Base-by-base conservation (phyloP, 768 basidiomycete species). In the Obba rivulosa region DNA sequence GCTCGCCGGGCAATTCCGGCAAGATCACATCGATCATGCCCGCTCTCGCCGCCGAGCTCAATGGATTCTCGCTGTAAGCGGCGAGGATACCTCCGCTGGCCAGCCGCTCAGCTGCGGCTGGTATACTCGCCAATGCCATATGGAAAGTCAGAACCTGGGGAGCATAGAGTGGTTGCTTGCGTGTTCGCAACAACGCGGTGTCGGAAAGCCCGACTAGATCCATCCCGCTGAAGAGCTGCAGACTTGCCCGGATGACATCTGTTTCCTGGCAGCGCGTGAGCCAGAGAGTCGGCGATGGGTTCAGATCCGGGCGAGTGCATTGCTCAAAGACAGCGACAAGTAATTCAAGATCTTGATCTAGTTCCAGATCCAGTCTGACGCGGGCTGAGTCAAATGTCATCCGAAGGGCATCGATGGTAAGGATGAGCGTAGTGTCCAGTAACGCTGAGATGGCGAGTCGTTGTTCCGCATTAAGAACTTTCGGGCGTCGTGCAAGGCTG, bases 111-210 rank as follows among this genome's bases (percentile, higher is more conserved):
- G 93, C 92, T 0, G 89, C 83, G 1, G 79, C 75, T 0, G 84
- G 79, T 45, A 87, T 76, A 50, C 80, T 80, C 14, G 87, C 89
- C 17, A 96, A 68, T 1, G 88, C 80, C 72, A 92, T 85, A 60
- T 95, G 92, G 70, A 96, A 89, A 24, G 85, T 70, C 46, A 96
- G 78, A 48, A 95, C 71, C 57, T 89, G 85, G 0, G 86, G 81
- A 0, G 85, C 74, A 59, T 91, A 91, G 22, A 87, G 66, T 11
- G 87, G 78, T 60, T 79, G 74, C 46, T 82, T 83, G 39, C 79
- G 78, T 1, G 76, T 59, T 18, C 85, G 70, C 16, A 88, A 74
- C 10, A 84, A 66, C 2, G 79, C 70, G 1, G 87, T 63, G 54
- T 89, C 83, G 11, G 85, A 80, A 13, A 83, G 62, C 13, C 88